A percentile compares a stretch with the other conserved stretches of the same genome.
Conservation (phyloP, 768 basidiomycete genomes). For the Grammothele lineata region DNA sequence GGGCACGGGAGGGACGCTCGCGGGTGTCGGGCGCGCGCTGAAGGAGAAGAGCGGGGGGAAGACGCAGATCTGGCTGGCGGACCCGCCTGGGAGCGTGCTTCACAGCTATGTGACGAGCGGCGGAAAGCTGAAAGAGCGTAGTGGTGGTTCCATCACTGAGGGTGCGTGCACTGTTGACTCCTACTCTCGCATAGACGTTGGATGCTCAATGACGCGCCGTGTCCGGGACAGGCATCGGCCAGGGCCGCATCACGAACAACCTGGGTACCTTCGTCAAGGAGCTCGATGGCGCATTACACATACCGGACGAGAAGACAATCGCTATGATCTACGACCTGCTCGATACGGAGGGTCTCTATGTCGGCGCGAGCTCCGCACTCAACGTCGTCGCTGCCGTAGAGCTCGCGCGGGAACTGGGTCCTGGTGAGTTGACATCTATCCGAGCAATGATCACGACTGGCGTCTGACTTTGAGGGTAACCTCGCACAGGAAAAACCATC, state of each 20-base stretch:
- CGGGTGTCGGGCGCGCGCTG: slow-evolving; percentile 80
- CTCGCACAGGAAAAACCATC: slow-evolving; percentile 56
- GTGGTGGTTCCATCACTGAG: slow-evolving; percentile 90
- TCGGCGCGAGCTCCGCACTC: slow-evolving; percentile 90
- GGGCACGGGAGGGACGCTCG: slow-evolving; percentile 94
- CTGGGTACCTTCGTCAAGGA: slow-evolving; percentile 76
- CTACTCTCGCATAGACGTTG: neutral
- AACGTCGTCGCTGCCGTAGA: slow-evolving; percentile 94
- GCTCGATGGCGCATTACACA: slow-evolving; percentile 77
- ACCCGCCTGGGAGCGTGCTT: slow-evolving; percentile 94
- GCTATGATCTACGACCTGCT: slow-evolving; percentile 91
- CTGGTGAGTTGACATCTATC: slow-evolving; percentile 43
- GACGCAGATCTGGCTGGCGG: slow-evolving; percentile 90
- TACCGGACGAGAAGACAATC: slow-evolving; percentile 87
- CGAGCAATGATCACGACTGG: neutral
- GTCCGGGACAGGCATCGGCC: slow-evolving; percentile 85
- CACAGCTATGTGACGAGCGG: slow-evolving; percentile 80
- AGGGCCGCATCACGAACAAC: slow-evolving; percentile 93
- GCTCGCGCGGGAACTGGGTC: slow-evolving; percentile 79
- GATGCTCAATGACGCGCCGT: no score
- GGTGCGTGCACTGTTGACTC: slow-evolving; percentile 43
- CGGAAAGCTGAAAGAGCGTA: slow-evolving; percentile 68
- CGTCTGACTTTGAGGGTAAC: slow-evolving; percentile 29
- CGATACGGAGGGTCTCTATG: slow-evolving; percentile 88
- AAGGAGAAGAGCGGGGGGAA: slow-evolving; percentile 77